These are phyloP conservation scores for Aphanomyces astaci DNA, from an alignment of 352 stramenopile species.

Conservation along the genomic window DNA sequence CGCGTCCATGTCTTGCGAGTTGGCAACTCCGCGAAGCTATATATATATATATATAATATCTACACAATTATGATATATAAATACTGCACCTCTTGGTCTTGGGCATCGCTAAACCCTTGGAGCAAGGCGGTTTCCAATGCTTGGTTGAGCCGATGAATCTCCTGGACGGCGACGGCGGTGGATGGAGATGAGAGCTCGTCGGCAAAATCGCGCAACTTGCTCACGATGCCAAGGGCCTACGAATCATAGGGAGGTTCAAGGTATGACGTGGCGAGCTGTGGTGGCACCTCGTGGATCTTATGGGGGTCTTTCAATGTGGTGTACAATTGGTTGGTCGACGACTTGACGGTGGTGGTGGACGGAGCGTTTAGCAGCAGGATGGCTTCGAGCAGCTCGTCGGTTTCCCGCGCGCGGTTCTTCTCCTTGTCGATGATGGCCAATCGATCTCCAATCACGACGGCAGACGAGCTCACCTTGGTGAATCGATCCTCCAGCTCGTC, in stretches of 20 bases:
- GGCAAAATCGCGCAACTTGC: conserved; percentile 65
- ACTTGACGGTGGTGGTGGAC: background rate
- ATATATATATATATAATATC: too few species aligned
- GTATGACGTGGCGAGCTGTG: background rate
- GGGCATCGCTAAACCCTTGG: conserved; percentile 60
- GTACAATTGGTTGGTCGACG: conserved; percentile 41
- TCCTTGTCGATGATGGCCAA: conserved; percentile 58
- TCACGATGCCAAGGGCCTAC: conserved; percentile 47
- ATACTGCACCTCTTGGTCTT: conserved; percentile 55
- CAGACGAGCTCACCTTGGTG: conserved; percentile 78
- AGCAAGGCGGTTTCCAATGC: conserved; percentile 67
- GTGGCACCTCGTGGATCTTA: conserved; percentile 49
- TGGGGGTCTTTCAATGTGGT: conserved; percentile 57
- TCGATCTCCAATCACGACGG: conserved; percentile 62
- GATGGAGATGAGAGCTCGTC: conserved; percentile 53
- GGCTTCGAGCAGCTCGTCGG: conserved; percentile 69
- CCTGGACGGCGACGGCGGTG: conserved; percentile 45
- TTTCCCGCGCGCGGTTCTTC: conserved; percentile 55
- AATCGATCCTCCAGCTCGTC: conserved; percentile 79
- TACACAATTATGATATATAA: too few species aligned
- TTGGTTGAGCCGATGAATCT: conserved; percentile 71
- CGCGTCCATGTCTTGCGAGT: conserved; percentile 12
- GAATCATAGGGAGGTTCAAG: background rate
- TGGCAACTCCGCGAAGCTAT: conserved; percentile 28
- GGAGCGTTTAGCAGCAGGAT: conserved; percentile 63